Evolutionary conservation across 257 asterid genomes (phyloP).

Genomic region (Capsicum pubescens): DNA sequence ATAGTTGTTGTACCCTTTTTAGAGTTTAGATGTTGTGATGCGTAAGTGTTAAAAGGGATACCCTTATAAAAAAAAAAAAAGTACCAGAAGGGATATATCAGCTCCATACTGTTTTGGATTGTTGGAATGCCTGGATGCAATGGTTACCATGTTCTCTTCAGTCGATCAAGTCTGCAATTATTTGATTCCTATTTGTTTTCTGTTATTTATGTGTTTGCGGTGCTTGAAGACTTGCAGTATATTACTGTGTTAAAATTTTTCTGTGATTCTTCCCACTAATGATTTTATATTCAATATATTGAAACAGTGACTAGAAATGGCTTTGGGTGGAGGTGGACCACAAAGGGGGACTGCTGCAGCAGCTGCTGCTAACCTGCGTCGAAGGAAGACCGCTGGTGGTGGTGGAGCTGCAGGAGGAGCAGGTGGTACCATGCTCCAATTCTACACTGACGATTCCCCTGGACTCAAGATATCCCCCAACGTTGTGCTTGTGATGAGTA

Average conservation of each 20-base stretch:
- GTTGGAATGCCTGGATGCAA: constrained; percentile 8
- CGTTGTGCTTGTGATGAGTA: constrained; percentile 37
- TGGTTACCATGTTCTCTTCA: not conserved
- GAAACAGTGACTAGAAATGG: constrained; percentile 28
- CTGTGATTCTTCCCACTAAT: not conserved
- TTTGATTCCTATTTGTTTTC: not conserved
- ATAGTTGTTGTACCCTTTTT: not conserved
- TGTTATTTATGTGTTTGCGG: not conserved
- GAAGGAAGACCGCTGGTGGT: constrained; percentile 26
- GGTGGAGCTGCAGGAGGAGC: constrained; percentile 33
- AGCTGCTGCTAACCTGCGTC: constrained; percentile 33
- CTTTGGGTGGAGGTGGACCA: constrained; percentile 35
- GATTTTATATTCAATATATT: not conserved
- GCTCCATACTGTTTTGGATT: not conserved
- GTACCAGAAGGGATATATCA: not conserved
- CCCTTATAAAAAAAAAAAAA: too few relatives aligned
- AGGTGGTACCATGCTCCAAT: constrained; percentile 36
- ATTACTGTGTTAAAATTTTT: not conserved
- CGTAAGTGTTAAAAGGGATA: not conserved
- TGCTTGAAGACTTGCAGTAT: not conserved
- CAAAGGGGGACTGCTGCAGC: constrained; percentile 36
- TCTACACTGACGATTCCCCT: constrained; percentile 38
- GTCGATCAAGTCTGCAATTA: not conserved
- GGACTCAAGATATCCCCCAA: constrained; percentile 39
- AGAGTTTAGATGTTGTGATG: not conserved